These are phyloP conservation scores for Limonomyces culmigenus DNA, from an alignment of 1,284 basidiomycete genomes.

Conservation along the genomic window DNA sequence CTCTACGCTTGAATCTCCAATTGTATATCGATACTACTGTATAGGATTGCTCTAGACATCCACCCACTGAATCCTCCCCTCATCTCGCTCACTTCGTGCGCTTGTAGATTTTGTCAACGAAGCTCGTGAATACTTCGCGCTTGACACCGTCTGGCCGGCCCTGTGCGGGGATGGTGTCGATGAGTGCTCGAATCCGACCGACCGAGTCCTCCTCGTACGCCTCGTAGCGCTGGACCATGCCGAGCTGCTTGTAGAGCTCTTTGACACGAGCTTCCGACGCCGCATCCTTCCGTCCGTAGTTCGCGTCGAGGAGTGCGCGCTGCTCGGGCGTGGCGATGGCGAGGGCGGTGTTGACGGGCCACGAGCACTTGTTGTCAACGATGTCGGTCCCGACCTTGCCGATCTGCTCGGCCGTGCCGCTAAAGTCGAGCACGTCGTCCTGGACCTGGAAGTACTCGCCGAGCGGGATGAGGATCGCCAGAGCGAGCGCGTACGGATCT, in stretches of 20 bases:
- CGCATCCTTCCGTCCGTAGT: conserved; percentile 78
- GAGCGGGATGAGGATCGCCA: conserved; percentile 78
- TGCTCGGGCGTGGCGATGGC: conserved; percentile 35
- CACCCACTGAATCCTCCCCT: too few species aligned
- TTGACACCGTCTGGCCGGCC: conserved; percentile 33
- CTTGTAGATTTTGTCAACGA: conserved; percentile 86
- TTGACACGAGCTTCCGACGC: conserved; percentile 56
- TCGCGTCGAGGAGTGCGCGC: conserved; percentile 46
- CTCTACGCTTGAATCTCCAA: too few species aligned
- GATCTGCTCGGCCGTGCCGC: conserved; percentile 79
- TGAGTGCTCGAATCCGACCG: conserved; percentile 44
- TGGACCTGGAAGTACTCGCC: conserved; percentile 99
- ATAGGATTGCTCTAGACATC: too few species aligned
- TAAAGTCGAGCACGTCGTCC: conserved; percentile 95
- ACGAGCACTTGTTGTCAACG: conserved; percentile 97
- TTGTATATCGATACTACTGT: too few species aligned
- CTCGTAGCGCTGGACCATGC: conserved; percentile 52
- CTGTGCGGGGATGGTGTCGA: conserved; percentile 40
- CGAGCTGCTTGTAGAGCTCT: conserved; percentile 59
- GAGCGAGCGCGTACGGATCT: conserved; percentile 66
- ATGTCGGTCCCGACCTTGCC: conserved; percentile 99
- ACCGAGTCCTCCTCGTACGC: conserved; percentile 72
- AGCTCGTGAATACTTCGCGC: conserved; percentile 69
- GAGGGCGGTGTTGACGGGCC: conserved; percentile 89
- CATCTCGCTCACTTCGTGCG: conserved; percentile 40